Evolutionary conservation across 2,329 filamentous ascomycete species (phyloP).

Genomic region (Periglandula ipomoeae): DNA sequence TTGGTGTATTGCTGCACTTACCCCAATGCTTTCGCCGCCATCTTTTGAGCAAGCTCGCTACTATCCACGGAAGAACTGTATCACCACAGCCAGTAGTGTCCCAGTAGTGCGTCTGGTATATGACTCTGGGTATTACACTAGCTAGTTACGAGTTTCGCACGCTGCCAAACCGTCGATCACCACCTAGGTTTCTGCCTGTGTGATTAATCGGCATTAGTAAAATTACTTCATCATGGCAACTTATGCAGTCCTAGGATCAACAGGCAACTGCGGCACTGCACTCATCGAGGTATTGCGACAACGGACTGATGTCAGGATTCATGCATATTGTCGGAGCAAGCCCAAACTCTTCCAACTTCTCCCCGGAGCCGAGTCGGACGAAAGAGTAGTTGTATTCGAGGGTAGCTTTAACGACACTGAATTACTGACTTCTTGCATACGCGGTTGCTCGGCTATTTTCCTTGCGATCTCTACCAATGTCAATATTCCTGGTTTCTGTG

Average conservation of each 20-base stretch:
- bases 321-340: conserved; percentile 35
- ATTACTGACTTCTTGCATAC: conserved; percentile 27
- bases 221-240: no score
- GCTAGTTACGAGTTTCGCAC: no score
- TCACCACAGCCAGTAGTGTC: no score
- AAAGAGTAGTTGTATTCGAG: conserved; percentile 29
- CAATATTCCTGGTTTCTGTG: conserved; percentile 31
- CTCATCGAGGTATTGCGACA: conserved; percentile 30
- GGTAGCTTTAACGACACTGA: conserved; percentile 31
- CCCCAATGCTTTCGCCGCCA: no score
- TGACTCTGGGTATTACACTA: no score
- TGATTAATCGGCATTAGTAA: no score
- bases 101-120: no score
- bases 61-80: no score
- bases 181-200: no score
- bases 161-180: no score
- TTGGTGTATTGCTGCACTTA: no score
- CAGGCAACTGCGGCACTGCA: conserved; percentile 33
- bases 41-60: no score
- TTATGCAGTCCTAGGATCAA: conserved; percentile 32
- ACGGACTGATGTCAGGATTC: conserved; percentile 19
- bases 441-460: conserved; percentile 28
- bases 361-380: conserved; percentile 22
- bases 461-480: conserved; percentile 29
- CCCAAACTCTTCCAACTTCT: conserved; percentile 26